phyloP scores from a whole-genome alignment of 768 basidiomycete species.

The Ephemerocybe angulata region DNA sequence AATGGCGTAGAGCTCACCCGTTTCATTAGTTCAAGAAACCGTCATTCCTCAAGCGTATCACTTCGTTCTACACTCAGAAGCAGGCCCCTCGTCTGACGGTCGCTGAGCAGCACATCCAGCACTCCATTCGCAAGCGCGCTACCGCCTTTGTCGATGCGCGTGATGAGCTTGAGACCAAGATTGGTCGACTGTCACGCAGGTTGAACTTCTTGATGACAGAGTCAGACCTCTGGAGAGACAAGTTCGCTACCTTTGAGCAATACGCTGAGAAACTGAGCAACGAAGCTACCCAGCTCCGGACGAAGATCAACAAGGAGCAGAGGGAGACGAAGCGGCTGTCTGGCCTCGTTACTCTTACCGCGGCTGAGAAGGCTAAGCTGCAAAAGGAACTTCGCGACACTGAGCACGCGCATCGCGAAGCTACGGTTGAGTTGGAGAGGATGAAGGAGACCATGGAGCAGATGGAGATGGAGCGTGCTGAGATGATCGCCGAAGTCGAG shows the following conservation, averaged over 20 bases:
- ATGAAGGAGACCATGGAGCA: conserved; percentile 85
- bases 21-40: conserved; percentile 77
- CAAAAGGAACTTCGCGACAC: conserved; percentile 79
- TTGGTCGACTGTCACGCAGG: conserved; percentile 78
- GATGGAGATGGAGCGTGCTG: conserved; percentile 84
- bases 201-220: conserved; percentile 93
- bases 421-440: conserved; percentile 71
- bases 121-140: conserved; percentile 89
- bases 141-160: conserved; percentile 91
- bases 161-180: conserved; percentile 92
- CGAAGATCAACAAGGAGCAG: conserved; percentile 90
- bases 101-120: conserved; percentile 83
- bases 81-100: conserved; percentile 68
- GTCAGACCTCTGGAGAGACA: conserved; percentile 86
- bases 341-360: conserved; percentile 71
- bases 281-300: conserved; percentile 80
- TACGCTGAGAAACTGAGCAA: conserved; percentile 88
- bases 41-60: conserved; percentile 80
- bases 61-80: conserved; percentile 66
- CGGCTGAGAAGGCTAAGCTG: conserved; percentile 73
- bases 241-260: conserved; percentile 91
- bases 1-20: conserved; percentile 10
- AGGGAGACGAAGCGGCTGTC: conserved; percentile 83
- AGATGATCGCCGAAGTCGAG: conserved; percentile 92
- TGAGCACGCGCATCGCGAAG: conserved; percentile 76